Evolutionary conservation across 345 rosid species (phyloP).

Genomic region (Hypericum androsaemum): DNA sequence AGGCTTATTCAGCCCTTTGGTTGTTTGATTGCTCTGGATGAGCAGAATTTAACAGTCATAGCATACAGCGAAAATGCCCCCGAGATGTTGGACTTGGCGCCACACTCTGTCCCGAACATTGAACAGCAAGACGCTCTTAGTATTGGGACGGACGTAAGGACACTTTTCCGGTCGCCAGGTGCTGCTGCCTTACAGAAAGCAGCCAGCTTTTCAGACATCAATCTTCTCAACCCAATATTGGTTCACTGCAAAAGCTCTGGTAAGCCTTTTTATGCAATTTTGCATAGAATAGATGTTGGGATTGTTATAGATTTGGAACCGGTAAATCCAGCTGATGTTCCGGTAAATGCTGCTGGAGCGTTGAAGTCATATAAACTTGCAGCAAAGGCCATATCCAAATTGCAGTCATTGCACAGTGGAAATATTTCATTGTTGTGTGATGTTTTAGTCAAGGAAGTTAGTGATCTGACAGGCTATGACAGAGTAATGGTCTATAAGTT

Average conservation of each 20-base stretch:
- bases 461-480: constrained; percentile 69
- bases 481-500: constrained; percentile 82
- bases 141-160: constrained; percentile 51
- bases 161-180: constrained; percentile 51
- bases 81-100: constrained; percentile 62
- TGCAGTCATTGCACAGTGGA: constrained; percentile 71
- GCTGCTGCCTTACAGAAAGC: constrained; percentile 66
- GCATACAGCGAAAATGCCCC: constrained; percentile 70
- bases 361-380: constrained; percentile 74
- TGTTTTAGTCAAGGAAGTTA: constrained; percentile 61
- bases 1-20: constrained; percentile 67
- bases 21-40: constrained; percentile 65
- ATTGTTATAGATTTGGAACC: constrained; percentile 79
- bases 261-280: constrained; percentile 70
- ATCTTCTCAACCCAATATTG: constrained; percentile 58
- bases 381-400: constrained; percentile 65
- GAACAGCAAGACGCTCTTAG: constrained; percentile 56
- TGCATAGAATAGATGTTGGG: constrained; percentile 69
- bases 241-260: constrained; percentile 56
- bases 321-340: constrained; percentile 66
- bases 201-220: constrained; percentile 50
- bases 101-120: constrained; percentile 65
- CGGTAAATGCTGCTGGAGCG: constrained; percentile 76
- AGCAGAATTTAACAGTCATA: constrained; percentile 42
- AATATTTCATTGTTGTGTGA: constrained; percentile 48